A percentile compares a stretch with the other conserved stretches of the same genome.
phyloP scores from a whole-genome alignment of 306 rosid species.

The Vigna mungo region DNA sequence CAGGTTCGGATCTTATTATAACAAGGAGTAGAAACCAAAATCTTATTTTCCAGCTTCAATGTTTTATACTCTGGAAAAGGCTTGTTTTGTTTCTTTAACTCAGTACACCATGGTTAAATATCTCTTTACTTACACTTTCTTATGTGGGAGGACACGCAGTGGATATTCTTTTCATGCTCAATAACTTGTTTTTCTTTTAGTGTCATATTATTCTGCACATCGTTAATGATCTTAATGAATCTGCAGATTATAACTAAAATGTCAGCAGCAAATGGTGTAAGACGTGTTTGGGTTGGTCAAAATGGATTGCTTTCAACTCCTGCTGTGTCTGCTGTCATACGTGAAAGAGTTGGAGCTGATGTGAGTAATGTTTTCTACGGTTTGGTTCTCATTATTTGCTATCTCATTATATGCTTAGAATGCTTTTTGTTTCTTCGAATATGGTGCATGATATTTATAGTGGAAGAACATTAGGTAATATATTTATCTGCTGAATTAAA shows the following conservation, averaged over 20 bases:
- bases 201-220: background rate
- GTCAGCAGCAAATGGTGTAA: slow-evolving; percentile 96
- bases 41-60: slow-evolving; percentile 19
- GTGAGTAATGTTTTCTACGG: slow-evolving; percentile 59
- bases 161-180: background rate
- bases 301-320: slow-evolving; percentile 99
- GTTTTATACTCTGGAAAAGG: background rate
- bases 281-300: slow-evolving; percentile 93
- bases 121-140: slow-evolving; percentile 17
- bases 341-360: slow-evolving; percentile 90
- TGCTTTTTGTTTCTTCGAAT: slow-evolving; percentile 24
- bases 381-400: background rate
- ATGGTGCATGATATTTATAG: slow-evolving; percentile 13
- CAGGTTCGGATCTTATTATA: background rate
- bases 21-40: slow-evolving; percentile 20
- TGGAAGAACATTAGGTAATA: background rate
- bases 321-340: slow-evolving; percentile 95
- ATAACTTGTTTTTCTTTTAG: slow-evolving; percentile 20
- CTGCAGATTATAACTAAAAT: slow-evolving; percentile 86
- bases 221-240: slow-evolving; percentile 30
- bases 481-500: slow-evolving; percentile 21
- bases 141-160: background rate
- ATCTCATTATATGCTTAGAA: slow-evolving; percentile 10
- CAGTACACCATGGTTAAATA: slow-evolving; percentile 9
- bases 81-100: slow-evolving; percentile 37